Conservation (phyloP, 2,329 filamentous ascomycete species). For the Elsinoe fawcettii region DNA sequence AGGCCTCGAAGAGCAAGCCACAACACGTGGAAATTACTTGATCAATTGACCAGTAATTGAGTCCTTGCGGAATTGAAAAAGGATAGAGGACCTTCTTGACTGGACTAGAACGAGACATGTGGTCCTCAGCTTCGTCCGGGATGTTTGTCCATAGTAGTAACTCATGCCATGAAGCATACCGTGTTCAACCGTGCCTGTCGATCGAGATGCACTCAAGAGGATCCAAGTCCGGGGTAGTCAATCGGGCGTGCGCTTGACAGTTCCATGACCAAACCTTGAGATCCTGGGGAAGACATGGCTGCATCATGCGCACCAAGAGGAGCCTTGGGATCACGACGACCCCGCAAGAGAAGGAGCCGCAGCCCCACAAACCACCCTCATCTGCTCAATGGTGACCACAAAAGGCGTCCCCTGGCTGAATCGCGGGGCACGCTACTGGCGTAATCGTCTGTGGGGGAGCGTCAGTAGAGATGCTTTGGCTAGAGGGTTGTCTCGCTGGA, state of each 20-base stretch:
- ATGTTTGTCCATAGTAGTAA: too few relatives aligned
- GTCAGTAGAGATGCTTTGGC: neutral
- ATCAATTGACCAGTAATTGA: neutral
- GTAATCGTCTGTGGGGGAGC: neutral
- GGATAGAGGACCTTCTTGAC: too few relatives aligned
- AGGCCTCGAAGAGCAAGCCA: neutral
- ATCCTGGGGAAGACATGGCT: conserved; percentile 14
- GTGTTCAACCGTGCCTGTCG: neutral
- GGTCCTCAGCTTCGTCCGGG: too few relatives aligned
- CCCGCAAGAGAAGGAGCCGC: neutral
- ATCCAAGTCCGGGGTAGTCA: neutral
- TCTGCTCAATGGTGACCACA: neutral
- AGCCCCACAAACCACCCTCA: neutral
- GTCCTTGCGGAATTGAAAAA: too few relatives aligned
- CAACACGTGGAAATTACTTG: neutral
- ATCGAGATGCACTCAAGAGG: conserved; percentile 12
- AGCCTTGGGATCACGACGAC: conserved; percentile 6
- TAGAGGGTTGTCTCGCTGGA: neutral
- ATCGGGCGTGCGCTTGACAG: conserved; percentile 9
- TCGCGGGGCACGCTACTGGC: neutral
- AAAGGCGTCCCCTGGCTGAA: neutral
- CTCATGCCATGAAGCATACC: neutral
- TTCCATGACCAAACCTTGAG: conserved; percentile 5
- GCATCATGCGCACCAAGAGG: conserved; percentile 5
- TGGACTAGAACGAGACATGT: too few relatives aligned